Conservation (phyloP, 192 early-diverging fungal species). For the Geranomyces variabilis region DNA sequence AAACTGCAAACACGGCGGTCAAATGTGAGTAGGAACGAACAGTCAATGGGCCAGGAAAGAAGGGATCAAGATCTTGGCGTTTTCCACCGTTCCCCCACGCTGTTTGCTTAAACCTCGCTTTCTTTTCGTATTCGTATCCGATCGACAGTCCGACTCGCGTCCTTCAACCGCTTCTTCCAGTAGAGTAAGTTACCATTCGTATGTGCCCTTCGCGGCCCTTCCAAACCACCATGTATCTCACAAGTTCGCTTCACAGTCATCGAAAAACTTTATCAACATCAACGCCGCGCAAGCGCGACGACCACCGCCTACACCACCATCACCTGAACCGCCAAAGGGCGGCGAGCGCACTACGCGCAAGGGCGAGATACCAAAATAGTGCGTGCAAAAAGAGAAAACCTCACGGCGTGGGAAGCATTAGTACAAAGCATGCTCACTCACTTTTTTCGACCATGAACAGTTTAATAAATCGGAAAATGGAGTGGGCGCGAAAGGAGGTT, state of each 20-base stretch:
- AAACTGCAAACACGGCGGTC: constrained; percentile 42
- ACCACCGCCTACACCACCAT: constrained; percentile 19
- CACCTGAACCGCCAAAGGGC: constrained; percentile 22
- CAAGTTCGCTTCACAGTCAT: constrained; percentile 3
- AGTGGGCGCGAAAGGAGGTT: constrained; percentile 58
- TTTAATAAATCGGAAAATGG: constrained; percentile 55
- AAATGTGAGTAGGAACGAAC: constrained; percentile 17
- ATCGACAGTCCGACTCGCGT: not conserved
- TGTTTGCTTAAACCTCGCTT: too few species aligned
- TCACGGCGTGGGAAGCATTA: not conserved
- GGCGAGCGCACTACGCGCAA: constrained; percentile 33
- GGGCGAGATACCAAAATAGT: constrained; percentile 63
- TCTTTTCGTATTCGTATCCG: too few species aligned
- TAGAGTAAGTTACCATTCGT: not conserved
- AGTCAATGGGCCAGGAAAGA: not conserved
- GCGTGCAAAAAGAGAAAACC: not conserved
- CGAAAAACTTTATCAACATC: constrained; percentile 53
- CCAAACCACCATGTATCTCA: not conserved
- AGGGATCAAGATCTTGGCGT: not conserved
- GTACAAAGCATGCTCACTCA: too few species aligned
- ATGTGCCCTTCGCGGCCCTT: not conserved
- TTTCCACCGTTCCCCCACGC: too few species aligned
- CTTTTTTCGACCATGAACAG: too few species aligned
- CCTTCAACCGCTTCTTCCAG: constrained; percentile 1
- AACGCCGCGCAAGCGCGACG: constrained; percentile 45